A percentile compares a stretch with the other conserved stretches of the same genome.
phyloP scores from a whole-genome alignment of 2,329 filamentous ascomycete genomes.

The Arachnopeziza araneosa region DNA sequence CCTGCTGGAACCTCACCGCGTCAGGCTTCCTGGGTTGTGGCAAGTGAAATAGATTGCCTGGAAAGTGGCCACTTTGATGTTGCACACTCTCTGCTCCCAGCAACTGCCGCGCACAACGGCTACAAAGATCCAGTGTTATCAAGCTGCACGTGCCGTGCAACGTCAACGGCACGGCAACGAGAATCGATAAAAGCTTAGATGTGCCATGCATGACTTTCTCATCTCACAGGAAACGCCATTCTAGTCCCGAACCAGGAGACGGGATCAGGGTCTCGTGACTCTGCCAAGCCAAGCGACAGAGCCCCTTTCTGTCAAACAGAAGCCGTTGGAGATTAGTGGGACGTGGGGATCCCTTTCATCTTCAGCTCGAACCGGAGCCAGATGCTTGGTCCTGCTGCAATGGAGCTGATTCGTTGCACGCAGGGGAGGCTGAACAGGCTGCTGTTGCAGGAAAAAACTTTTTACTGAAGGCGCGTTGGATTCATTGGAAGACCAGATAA shows the following conservation, averaged over 20 bases:
- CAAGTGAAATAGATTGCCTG: background rate
- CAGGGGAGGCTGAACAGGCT: background rate
- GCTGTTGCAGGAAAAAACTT: background rate
- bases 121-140: background rate
- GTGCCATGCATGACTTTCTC: background rate
- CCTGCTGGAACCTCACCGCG: background rate
- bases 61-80: too few species aligned
- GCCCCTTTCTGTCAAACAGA: background rate
- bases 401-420: background rate
- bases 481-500: background rate
- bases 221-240: background rate
- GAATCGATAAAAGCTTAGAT: background rate
- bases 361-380: background rate
- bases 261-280: background rate
- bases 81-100: too few species aligned
- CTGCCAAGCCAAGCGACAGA: too few species aligned
- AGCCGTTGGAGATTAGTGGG: background rate
- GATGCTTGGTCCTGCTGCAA: background rate
- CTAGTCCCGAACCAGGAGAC: background rate
- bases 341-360: background rate
- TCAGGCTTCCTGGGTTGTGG: background rate
- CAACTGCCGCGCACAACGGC: background rate
- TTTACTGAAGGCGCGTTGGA: background rate
- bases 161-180: background rate
- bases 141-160: background rate